Percentiles rank a stretch among this genome's conserved stretches.
phyloP scores from a whole-genome alignment of 2,329 filamentous ascomycete species.

The Cladobotryum mycophilum region DNA sequence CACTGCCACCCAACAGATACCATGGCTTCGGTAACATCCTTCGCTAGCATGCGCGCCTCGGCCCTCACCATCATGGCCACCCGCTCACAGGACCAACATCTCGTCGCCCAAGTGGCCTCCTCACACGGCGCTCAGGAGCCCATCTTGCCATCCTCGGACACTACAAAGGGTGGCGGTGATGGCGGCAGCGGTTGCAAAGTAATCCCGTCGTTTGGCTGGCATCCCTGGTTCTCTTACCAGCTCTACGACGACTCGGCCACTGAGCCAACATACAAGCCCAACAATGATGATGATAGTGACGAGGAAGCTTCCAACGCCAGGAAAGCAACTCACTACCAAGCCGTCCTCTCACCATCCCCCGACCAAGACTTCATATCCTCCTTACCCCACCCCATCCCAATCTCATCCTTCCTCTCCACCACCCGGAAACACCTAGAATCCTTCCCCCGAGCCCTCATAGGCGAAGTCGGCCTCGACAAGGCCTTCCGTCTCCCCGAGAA shows the following conservation, averaged over 20 bases:
- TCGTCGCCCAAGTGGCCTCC: conserved; percentile 58
- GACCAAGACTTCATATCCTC: conserved; percentile 38
- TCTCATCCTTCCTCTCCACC: conserved; percentile 52
- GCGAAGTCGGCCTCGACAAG: conserved; percentile 73
- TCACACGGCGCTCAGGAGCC: conserved; percentile 36
- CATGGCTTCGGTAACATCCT: conserved; percentile 52
- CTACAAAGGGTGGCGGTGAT: background rate
- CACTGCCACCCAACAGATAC: conserved; percentile 83
- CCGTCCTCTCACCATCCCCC: conserved; percentile 54
- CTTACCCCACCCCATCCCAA: conserved; percentile 54
- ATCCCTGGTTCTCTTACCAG: conserved; percentile 79
- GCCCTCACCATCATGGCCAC: conserved; percentile 72
- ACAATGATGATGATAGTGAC: conserved; percentile 14
- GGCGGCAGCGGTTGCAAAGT: conserved; percentile 17
- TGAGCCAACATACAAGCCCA: conserved; percentile 31
- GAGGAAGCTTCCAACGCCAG: conserved; percentile 22
- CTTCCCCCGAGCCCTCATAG: conserved; percentile 61
- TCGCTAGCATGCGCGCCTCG: conserved; percentile 60
- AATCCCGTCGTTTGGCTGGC: conserved; percentile 77
- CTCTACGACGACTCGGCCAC: conserved; percentile 55
- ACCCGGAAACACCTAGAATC: conserved; percentile 49
- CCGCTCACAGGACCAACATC: conserved; percentile 65
- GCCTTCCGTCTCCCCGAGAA: conserved; percentile 65
- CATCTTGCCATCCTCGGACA: background rate
- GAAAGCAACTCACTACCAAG: conserved; percentile 55